These are phyloP conservation scores for Fusarium pseudocircinatum DNA, from an alignment of 2,329 filamentous ascomycete genomes.

Conservation along the genomic window DNA sequence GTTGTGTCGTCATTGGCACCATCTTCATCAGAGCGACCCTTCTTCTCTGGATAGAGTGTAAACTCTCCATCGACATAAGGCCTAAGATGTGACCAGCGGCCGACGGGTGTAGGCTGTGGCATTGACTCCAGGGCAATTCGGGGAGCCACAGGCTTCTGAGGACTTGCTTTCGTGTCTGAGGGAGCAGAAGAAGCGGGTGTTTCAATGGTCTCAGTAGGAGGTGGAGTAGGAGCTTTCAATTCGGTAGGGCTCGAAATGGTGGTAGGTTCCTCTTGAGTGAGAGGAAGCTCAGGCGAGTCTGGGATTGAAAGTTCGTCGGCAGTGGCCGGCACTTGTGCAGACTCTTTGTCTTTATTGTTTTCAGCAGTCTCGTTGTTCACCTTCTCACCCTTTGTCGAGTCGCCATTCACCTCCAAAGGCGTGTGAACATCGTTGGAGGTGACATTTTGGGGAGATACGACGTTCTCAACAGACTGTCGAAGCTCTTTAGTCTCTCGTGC, in stretches of 20 bases:
- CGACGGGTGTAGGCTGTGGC: constrained; percentile 45
- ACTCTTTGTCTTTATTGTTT: constrained; percentile 8
- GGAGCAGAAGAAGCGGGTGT: constrained; percentile 30
- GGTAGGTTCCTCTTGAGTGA: constrained; percentile 21
- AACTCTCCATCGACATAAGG: constrained; percentile 54
- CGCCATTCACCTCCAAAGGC: constrained; percentile 8
- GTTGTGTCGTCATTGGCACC: constrained; percentile 44
- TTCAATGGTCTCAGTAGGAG: constrained; percentile 28
- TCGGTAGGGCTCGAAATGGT: constrained; percentile 28
- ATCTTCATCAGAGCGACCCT: constrained; percentile 46
- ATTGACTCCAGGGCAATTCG: constrained; percentile 27
- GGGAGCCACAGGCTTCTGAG: constrained; percentile 25
- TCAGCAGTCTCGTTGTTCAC: constrained; percentile 11
- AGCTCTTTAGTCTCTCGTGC: neutral
- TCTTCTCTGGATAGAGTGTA: constrained; percentile 53
- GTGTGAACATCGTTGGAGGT: neutral
- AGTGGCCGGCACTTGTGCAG: neutral
- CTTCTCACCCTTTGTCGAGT: neutral
- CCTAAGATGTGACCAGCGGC: constrained; percentile 52
- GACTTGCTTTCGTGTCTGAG: constrained; percentile 36
- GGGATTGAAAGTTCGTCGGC: constrained; percentile 4
- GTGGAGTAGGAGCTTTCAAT: constrained; percentile 29
- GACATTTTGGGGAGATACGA: constrained; percentile 3
- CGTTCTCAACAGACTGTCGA: neutral
- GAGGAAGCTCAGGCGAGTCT: constrained; percentile 20